Conservation (phyloP, 768 basidiomycete genomes). For the Mycena albidolilacea region DNA sequence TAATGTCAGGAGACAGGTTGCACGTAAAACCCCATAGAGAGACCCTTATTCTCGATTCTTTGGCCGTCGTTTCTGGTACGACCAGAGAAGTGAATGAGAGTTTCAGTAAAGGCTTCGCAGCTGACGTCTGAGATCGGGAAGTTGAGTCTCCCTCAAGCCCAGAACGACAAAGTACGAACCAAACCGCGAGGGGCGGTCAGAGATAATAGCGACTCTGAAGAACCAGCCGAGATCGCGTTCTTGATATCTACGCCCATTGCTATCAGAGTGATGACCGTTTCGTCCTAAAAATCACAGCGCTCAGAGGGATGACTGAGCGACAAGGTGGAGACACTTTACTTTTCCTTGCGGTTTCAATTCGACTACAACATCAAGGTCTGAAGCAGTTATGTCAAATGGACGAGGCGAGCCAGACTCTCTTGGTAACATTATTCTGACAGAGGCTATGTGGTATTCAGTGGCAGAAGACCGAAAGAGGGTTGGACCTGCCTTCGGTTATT, state of each 20-base stretch:
- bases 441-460: conserved; percentile 38
- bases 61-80: conserved; percentile 73
- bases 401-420: conserved; percentile 45
- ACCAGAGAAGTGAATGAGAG: conserved; percentile 77
- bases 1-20: conserved; percentile 72
- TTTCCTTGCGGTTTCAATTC: conserved; percentile 82
- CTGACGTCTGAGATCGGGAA: conserved; percentile 53
- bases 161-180: conserved; percentile 56
- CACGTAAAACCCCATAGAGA: conserved; percentile 76
- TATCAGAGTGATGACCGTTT: conserved; percentile 75
- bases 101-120: conserved; percentile 68
- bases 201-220: conserved; percentile 60
- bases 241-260: conserved; percentile 73
- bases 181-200: conserved; percentile 71
- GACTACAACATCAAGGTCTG: conserved; percentile 73
- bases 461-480: neutral
- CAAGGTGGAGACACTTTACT: conserved; percentile 58
- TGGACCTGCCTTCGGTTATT: conserved; percentile 58
- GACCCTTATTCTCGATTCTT: conserved; percentile 83
- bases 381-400: conserved; percentile 72
- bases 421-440: conserved; percentile 42
- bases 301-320: conserved; percentile 3
- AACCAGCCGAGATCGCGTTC: conserved; percentile 59
- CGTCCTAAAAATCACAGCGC: conserved; percentile 64
- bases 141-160: conserved; percentile 20